Conservation (phyloP, 2,329 filamentous ascomycete genomes). For the Colletotrichum graminicola region DNA sequence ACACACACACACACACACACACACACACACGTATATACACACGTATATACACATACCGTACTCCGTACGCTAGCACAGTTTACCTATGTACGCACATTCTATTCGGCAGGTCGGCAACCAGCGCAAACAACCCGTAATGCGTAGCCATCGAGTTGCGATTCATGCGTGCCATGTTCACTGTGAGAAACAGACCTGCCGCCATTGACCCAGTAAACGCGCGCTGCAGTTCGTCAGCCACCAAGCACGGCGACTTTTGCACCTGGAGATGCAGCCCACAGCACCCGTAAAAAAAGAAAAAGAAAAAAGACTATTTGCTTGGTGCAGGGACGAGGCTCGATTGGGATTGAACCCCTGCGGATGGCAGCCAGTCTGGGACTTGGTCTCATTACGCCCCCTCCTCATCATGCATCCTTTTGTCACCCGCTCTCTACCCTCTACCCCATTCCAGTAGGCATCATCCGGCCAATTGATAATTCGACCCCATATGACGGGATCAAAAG, state of each 20-base stretch:
- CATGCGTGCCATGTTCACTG: background rate
- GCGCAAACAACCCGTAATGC: background rate
- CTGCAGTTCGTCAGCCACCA: conserved; percentile 37
- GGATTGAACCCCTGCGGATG: conserved; percentile 31
- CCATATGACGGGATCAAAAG: background rate
- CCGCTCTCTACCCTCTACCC: background rate
- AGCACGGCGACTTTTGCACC: conserved; percentile 8
- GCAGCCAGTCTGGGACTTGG: conserved; percentile 20
- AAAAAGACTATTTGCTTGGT: conserved; percentile 35
- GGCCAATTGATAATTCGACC: conserved; percentile 7
- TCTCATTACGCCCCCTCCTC: conserved; percentile 11
- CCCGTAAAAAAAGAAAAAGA: background rate
- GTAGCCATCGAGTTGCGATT: background rate
- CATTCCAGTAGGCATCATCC: conserved; percentile 8
- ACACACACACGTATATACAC: background rate
- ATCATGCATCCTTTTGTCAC: conserved; percentile 13
- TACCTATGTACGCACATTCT: background rate
- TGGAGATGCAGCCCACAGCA: conserved; percentile 6
- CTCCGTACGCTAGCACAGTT: background rate
- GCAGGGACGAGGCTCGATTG: conserved; percentile 36
- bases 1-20: background rate
- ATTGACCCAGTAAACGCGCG: conserved; percentile 25
- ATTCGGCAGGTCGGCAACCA: background rate
- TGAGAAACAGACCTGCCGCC: conserved; percentile 23
- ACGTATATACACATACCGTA: background rate